These are phyloP conservation scores for Aspergillus nidulans DNA, from an alignment of 495 filamentous ascomycete species.

Conservation along the genomic window DNA sequence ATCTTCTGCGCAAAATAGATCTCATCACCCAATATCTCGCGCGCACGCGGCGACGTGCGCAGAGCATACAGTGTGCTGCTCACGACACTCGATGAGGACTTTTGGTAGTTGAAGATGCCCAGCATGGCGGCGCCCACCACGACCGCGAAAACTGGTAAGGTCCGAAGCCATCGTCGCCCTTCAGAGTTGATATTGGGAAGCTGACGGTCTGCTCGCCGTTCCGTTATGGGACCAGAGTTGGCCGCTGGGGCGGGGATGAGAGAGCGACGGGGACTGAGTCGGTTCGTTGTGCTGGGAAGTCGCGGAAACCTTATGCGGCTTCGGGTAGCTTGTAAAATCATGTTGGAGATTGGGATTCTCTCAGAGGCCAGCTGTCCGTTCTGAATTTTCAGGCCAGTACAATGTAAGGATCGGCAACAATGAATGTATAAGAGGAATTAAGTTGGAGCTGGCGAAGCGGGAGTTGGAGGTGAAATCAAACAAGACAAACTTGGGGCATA, in stretches of 20 bases:
- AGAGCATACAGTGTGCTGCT: constrained; percentile 84
- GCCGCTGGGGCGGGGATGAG: constrained; percentile 45
- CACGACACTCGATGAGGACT: constrained; percentile 75
- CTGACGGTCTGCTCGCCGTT: constrained; percentile 74
- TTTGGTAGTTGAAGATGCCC: constrained; percentile 98
- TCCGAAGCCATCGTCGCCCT: constrained; percentile 43
- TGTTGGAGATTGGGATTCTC: background rate
- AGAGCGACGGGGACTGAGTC: constrained; percentile 32
- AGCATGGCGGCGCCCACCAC: constrained; percentile 62
- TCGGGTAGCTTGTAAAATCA: constrained; percentile 13
- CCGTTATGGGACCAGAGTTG: constrained; percentile 65
- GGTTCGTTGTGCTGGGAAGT: constrained; percentile 7
- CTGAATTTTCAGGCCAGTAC: no score
- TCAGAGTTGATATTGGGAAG: constrained; percentile 50
- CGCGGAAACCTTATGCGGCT: constrained; percentile 20
- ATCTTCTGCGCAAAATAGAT: constrained; percentile 85
- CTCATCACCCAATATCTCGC: constrained; percentile 78
- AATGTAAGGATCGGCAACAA: background rate
- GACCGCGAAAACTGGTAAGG: constrained; percentile 54
- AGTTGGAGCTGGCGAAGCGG: constrained; percentile 4
- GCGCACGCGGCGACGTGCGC: constrained; percentile 69
- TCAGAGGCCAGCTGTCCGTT: background rate
- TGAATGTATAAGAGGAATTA: background rate
- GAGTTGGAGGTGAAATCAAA: constrained; percentile 19
- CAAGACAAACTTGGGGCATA: constrained; percentile 28